These are phyloP conservation scores for Vanilla planifolia DNA, from an alignment of 106 monocot genomes.

Conservation along the genomic window DNA sequence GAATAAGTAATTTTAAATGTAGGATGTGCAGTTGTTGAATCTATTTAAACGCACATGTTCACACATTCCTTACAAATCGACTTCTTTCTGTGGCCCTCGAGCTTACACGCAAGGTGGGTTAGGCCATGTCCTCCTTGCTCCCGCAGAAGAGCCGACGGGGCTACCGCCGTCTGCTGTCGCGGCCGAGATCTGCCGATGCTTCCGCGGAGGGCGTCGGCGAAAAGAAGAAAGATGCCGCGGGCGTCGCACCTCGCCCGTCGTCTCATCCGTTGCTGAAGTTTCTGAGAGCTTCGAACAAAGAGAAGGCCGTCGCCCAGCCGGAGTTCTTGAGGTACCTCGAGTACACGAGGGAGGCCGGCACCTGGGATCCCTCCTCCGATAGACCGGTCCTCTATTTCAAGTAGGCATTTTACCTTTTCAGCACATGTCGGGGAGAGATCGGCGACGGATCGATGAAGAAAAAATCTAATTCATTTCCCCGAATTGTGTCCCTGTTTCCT, in stretches of 20 bases:
- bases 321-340: conserved; percentile 51
- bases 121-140: too few relatives aligned
- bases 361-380: conserved; percentile 30
- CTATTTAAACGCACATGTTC: too few relatives aligned
- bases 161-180: background rate
- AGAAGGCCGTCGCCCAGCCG: conserved; percentile 31
- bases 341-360: conserved; percentile 44
- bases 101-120: too few relatives aligned
- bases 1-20: too few relatives aligned
- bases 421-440: too few relatives aligned
- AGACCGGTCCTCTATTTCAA: conserved; percentile 29
- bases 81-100: too few relatives aligned
- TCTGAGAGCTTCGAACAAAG: conserved; percentile 4
- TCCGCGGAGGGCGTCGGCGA: background rate
- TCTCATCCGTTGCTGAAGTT: conserved; percentile 3
- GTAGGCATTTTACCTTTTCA: too few relatives aligned
- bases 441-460: too few relatives aligned
- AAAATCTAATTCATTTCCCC: too few relatives aligned
- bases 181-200: background rate
- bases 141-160: background rate
- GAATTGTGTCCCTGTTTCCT: too few relatives aligned
- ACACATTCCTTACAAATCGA: too few relatives aligned
- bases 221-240: background rate
- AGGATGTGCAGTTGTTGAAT: too few relatives aligned
- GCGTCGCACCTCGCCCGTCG: background rate